A percentile compares a stretch with the other conserved stretches of the same genome.
Evolutionary conservation across 2,329 filamentous ascomycete genomes (phyloP).

Genomic region (Aspergillus quadrilineatus): DNA sequence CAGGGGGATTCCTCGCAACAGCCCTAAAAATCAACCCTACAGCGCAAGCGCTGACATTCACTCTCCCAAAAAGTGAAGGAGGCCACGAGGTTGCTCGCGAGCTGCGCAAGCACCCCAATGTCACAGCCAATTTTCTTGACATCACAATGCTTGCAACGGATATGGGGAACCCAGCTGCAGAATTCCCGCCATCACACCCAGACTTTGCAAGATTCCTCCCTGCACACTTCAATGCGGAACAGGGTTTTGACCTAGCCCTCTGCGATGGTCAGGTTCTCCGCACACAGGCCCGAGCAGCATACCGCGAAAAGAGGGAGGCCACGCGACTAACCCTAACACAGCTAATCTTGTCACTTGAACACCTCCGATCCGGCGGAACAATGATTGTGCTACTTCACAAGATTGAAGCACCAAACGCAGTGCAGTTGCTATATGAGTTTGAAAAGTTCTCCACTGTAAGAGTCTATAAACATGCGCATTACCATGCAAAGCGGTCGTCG

Average conservation of each 20-base stretch:
- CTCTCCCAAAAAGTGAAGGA: slow-evolving; percentile 1
- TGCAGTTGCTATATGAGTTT: slow-evolving; percentile 43
- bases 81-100: slow-evolving; percentile 5
- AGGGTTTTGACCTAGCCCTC: slow-evolving; percentile 46
- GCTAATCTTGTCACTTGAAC: slow-evolving; percentile 49
- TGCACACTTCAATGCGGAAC: slow-evolving; percentile 23
- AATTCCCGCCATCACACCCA: slow-evolving; percentile 24
- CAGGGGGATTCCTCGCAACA: slow-evolving; percentile 51
- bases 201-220: slow-evolving; percentile 26
- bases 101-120: not conserved
- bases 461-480: slow-evolving; percentile 47
- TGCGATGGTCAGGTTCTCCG: slow-evolving; percentile 52
- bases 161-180: slow-evolving; percentile 32
- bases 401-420: slow-evolving; percentile 43
- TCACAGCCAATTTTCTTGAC: slow-evolving; percentile 39
- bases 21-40: slow-evolving; percentile 39
- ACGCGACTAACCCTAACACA: slow-evolving; percentile 39
- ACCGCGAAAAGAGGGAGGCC: slow-evolving; percentile 39
- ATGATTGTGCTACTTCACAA: slow-evolving; percentile 55
- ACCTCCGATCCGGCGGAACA: slow-evolving; percentile 48
- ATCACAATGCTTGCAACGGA: slow-evolving; percentile 54
- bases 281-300: slow-evolving; percentile 35
- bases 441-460: slow-evolving; percentile 42
- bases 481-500: slow-evolving; percentile 47
- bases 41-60: slow-evolving; percentile 26